Conservation (phyloP, 1,139 yeast genomes). For the Meyerozyma carpophila region DNA sequence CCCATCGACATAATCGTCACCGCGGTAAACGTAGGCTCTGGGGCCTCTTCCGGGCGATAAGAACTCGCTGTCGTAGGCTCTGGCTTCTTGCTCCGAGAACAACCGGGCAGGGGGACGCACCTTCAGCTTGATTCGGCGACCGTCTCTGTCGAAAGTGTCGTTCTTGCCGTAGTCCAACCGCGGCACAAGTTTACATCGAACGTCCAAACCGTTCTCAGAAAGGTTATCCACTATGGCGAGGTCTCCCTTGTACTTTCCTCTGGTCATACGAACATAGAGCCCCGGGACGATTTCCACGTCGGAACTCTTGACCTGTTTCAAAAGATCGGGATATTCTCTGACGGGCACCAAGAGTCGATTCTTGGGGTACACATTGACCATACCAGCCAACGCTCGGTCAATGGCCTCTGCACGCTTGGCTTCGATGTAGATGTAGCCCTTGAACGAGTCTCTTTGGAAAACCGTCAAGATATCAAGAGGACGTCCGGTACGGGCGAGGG, state of each 20-base stretch:
- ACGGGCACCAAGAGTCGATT: constrained; percentile 85
- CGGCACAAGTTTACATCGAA: constrained; percentile 86
- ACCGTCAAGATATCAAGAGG: constrained; percentile 81
- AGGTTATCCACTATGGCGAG: constrained; percentile 89
- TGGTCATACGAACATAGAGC: constrained; percentile 79
- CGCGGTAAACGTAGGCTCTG: constrained; percentile 67
- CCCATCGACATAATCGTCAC: constrained; percentile 89
- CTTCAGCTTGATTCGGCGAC: constrained; percentile 47
- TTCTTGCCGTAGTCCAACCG: constrained; percentile 84
- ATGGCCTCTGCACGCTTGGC: constrained; percentile 94
- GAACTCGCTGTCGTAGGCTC: constrained; percentile 48
- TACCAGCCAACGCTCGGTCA: constrained; percentile 79
- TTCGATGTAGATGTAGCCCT: constrained; percentile 89
- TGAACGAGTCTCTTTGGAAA: constrained; percentile 89
- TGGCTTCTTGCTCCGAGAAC: constrained; percentile 68
- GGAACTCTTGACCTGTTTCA: constrained; percentile 83
- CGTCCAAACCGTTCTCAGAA: constrained; percentile 93
- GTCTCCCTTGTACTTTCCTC: constrained; percentile 92
- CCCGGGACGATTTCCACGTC: constrained; percentile 91
- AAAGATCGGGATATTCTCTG: constrained; percentile 88
- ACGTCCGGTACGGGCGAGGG: constrained; percentile 54
- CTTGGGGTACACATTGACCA: constrained; percentile 74
- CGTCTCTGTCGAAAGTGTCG: constrained; percentile 53
- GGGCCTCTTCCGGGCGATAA: constrained; percentile 75
- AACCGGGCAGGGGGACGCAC: constrained; percentile 80